These are phyloP conservation scores for Fusarium nisikadoi DNA, from an alignment of 2,329 filamentous ascomycete genomes.

Conservation along the genomic window DNA sequence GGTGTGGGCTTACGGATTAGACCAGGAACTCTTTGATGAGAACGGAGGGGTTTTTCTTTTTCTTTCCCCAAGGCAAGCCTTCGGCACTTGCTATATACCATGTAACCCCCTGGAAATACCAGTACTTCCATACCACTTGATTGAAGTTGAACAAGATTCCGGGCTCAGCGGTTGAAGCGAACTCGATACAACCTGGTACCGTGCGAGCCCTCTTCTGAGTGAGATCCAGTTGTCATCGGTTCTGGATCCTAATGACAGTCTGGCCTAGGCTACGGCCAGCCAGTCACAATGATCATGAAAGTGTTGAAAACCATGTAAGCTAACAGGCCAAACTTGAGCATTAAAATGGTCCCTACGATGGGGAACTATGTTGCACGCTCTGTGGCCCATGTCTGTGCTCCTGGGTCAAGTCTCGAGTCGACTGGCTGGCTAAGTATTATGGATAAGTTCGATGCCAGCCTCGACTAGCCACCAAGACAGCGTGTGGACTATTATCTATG, in stretches of 20 bases:
- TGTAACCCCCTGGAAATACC: background rate
- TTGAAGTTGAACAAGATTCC: background rate
- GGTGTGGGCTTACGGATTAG: background rate
- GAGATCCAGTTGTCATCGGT: background rate
- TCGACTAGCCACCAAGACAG: background rate
- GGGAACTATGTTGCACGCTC: background rate
- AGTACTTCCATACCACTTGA: background rate
- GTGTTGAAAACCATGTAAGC: conserved; percentile 29
- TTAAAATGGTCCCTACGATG: conserved; percentile 13
- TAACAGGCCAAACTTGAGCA: conserved; percentile 19
- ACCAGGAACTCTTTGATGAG: conserved; percentile 2
- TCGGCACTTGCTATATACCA: background rate
- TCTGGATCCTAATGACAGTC: conserved; percentile 2
- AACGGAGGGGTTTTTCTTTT: background rate
- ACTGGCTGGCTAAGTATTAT: background rate
- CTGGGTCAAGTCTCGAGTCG: conserved; percentile 2
- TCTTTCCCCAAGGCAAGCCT: background rate
- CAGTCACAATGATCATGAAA: conserved; percentile 14
- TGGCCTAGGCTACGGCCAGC: conserved; percentile 8
- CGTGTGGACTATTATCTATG: background rate
- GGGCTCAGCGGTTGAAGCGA: conserved; percentile 1
- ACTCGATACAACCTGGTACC: conserved; percentile 4
- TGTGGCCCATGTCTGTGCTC: conserved; percentile 14
- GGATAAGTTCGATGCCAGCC: background rate
- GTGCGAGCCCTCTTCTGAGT: background rate